phyloP scores from a whole-genome alignment of 371 early-diverging fungal species.

The Mucor mucedo region DNA sequence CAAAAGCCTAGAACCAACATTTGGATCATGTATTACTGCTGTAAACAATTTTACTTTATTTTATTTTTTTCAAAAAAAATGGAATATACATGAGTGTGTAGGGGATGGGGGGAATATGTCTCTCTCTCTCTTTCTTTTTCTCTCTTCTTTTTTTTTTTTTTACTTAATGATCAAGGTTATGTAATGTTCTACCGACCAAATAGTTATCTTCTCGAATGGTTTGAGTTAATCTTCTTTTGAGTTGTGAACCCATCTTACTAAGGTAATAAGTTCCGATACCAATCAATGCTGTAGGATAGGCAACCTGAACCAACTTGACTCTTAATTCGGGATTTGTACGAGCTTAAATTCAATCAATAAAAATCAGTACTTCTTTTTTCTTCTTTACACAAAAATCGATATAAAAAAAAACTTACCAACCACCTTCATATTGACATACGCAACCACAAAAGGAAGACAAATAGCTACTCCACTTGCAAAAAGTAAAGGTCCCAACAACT shows the following conservation, averaged over 20 bases:
- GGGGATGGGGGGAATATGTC: too few species aligned
- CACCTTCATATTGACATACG: slow-evolving; percentile 16
- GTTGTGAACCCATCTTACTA: slow-evolving; percentile 35
- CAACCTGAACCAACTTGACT: slow-evolving; percentile 34
- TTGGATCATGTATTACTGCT: too few species aligned
- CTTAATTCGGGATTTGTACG: slow-evolving; percentile 23
- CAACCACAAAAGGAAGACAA: slow-evolving; percentile 11
- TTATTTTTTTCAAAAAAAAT: not conserved
- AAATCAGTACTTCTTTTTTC: not conserved
- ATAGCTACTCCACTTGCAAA: slow-evolving; percentile 1
- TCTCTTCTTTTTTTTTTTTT: too few species aligned
- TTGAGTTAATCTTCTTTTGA: slow-evolving; percentile 52
- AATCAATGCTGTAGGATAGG: slow-evolving; percentile 46
- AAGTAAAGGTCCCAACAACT: slow-evolving; percentile 13
- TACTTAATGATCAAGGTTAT: slow-evolving; percentile 56
- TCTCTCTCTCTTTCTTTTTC: too few species aligned
- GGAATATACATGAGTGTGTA: not conserved
- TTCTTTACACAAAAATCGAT: not conserved
- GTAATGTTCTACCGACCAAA: slow-evolving; percentile 65
- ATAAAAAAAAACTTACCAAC: slow-evolving; percentile 11
- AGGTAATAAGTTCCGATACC: slow-evolving; percentile 28
- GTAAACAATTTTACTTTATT: too few species aligned
- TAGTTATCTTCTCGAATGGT: slow-evolving; percentile 69
- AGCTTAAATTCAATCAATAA: slow-evolving; percentile 8
- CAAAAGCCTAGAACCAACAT: too few species aligned